Conservation (phyloP, 129 eudicot species). For the Helichrysum umbraculigerum region DNA sequence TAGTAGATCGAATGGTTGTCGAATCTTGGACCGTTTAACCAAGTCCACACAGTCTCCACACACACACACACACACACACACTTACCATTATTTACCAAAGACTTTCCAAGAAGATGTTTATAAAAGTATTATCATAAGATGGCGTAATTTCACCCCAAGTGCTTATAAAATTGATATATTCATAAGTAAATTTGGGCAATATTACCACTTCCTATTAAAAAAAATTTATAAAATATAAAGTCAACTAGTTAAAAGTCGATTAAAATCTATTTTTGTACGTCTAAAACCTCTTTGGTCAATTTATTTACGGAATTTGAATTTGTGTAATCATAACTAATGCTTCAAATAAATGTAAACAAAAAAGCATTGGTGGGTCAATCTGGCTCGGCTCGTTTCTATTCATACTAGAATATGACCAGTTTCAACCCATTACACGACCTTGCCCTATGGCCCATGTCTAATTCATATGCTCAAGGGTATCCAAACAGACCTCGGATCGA, state of each 20-base stretch:
- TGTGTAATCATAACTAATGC: too few relatives aligned
- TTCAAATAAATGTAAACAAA: too few relatives aligned
- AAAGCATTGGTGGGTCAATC: too few relatives aligned
- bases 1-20: not conserved
- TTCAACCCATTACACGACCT: too few relatives aligned
- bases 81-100: not conserved
- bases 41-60: not conserved
- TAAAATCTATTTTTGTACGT: not conserved
- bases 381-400: too few relatives aligned
- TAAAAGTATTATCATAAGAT: not conserved
- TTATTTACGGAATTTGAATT: too few relatives aligned
- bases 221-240: too few relatives aligned
- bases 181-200: not conserved
- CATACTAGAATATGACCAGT: too few relatives aligned
- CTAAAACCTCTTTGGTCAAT: not conserved
- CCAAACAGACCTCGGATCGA: constrained; percentile 74
- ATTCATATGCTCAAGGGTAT: not conserved
- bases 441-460: too few relatives aligned
- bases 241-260: not conserved
- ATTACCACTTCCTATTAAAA: not conserved
- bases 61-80: not conserved
- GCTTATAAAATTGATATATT: not conserved
- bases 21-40: not conserved
- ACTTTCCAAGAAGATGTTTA: not conserved
- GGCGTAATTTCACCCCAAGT: not conserved